Conservation (phyloP, 805 yeast genomes). For the Ogataea degrootiae region DNA sequence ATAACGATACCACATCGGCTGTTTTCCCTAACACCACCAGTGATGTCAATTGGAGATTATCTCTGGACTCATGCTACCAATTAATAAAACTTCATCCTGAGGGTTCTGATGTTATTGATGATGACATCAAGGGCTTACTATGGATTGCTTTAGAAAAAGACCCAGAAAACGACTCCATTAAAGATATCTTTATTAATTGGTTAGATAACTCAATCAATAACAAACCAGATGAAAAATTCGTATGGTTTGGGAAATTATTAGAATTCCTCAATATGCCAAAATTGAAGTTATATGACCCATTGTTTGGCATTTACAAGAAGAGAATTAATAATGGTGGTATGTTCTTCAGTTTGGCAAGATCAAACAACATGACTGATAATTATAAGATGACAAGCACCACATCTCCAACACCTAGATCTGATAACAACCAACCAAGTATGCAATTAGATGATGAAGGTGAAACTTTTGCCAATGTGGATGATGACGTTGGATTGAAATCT, state of each 20-base stretch:
- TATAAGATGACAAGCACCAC: conserved; percentile 5
- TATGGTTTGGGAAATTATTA: conserved; percentile 28
- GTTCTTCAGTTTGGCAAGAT: conserved; percentile 20
- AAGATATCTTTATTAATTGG: conserved; percentile 18
- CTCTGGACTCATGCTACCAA: conserved; percentile 28
- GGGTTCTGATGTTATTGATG: conserved; percentile 9
- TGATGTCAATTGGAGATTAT: conserved; percentile 21
- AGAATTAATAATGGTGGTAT: conserved; percentile 29
- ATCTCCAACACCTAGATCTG: conserved; percentile 3
- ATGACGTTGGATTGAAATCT: conserved; percentile 17
- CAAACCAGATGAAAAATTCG: conserved; percentile 12
- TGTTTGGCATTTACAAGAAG: conserved; percentile 21
- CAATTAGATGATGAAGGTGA: conserved; percentile 20
- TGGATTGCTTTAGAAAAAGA: conserved; percentile 31
- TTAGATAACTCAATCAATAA: conserved; percentile 16
- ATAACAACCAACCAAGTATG: conserved; percentile 9
- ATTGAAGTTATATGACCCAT: conserved; percentile 16
- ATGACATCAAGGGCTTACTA: conserved; percentile 18
- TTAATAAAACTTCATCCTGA: conserved; percentile 21
- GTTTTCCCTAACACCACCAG: conserved; percentile 32
- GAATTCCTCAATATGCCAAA: conserved; percentile 23
- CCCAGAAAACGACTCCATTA: conserved; percentile 17
- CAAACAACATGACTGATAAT: background rate
- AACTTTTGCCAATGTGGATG: conserved; percentile 13
- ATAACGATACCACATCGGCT: conserved; percentile 18